Base-by-base conservation (phyloP, 2,329 filamentous ascomycete genomes). In the Fusarium tuaranense region DNA sequence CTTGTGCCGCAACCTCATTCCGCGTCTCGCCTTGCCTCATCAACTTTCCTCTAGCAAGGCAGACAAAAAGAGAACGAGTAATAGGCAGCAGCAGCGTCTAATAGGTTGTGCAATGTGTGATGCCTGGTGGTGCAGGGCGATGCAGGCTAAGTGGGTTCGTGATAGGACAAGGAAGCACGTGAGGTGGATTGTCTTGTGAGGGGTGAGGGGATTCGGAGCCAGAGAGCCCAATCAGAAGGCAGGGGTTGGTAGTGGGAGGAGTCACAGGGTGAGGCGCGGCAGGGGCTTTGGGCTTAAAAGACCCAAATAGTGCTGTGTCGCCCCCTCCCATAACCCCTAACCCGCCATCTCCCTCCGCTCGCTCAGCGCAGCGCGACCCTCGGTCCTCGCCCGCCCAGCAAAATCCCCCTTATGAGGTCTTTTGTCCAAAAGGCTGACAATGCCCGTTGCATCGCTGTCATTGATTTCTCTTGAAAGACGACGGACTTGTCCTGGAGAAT, bases 261-360 rank as follows among this genome's bases (percentile, higher is more conserved):
- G 74, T 72, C 67, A 75, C 68, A 70, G 75, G 72, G 63, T 60
- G 62, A 68, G 63, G 73, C 66, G 68, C 67, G 64, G 67, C 78
- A 80, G 77, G 77, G 76, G 73, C 69, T 61, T 80, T 78, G 81
- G 80, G 78, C 84, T 87, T 88, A 88, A 89, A 87, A 85, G 84
- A 85, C 83, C 87, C 87, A 89, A 88, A 89, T 87, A 88, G 84
- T 83, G 82, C 83, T 83, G 80, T 79, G 80, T 82, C 84, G 85
- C 87, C 86, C 87, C 86, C 85, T 81, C 80, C 80, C 71, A 59
- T 65, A 80, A 76, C 80, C 80, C 71, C 59, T 65, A 80, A 76
- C 71, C 75, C 73, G 76, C 72, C 74, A 70, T 77, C 78, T 79
- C 77, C 73, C 72, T 71, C 69, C 65, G 66, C 64, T 70, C 68